Evolutionary conservation across 2,329 filamentous ascomycete species (phyloP).

Genomic region (Fusarium coffeatum): DNA sequence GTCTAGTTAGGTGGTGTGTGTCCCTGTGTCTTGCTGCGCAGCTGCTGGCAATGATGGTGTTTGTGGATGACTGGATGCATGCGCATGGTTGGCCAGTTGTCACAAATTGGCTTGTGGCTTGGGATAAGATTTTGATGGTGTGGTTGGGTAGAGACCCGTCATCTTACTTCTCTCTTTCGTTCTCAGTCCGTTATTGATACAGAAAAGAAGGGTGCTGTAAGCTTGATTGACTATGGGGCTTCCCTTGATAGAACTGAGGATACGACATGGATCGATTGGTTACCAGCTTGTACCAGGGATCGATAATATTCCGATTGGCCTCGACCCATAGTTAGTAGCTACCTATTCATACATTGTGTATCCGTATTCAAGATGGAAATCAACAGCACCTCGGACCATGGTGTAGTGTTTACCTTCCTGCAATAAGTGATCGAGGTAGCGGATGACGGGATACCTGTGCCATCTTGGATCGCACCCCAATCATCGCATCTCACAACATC

Average conservation of each 20-base stretch:
- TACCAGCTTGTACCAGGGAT: constrained; percentile 12
- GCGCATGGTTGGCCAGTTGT: constrained; percentile 36
- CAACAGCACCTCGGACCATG: constrained; percentile 15
- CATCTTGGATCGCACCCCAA: constrained; percentile 28
- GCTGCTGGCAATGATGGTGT: constrained; percentile 2
- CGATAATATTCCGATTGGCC: constrained; percentile 39
- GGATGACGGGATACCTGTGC: constrained; percentile 23
- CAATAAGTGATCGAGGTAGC: background rate
- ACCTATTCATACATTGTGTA: background rate
- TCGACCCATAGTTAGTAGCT: background rate
- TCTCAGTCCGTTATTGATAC: background rate
- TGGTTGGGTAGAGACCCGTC: constrained; percentile 29
- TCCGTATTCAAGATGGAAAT: constrained; percentile 8
- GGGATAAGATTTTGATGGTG: constrained; percentile 19
- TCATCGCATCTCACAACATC: constrained; percentile 31
- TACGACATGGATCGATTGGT: constrained; percentile 33
- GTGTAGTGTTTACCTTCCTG: background rate
- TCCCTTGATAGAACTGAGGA: constrained; percentile 12
- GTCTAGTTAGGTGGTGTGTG: constrained; percentile 5
- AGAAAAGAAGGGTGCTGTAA: background rate
- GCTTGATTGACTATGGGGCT: background rate
- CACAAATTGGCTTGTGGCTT: constrained; percentile 24
- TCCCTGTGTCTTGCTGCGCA: constrained; percentile 9
- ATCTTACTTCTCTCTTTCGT: constrained; percentile 6
- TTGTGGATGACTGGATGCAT: constrained; percentile 16